Base-by-base conservation (phyloP, 2,329 filamentous ascomycete species). In the Neospermospora avenae region DNA sequence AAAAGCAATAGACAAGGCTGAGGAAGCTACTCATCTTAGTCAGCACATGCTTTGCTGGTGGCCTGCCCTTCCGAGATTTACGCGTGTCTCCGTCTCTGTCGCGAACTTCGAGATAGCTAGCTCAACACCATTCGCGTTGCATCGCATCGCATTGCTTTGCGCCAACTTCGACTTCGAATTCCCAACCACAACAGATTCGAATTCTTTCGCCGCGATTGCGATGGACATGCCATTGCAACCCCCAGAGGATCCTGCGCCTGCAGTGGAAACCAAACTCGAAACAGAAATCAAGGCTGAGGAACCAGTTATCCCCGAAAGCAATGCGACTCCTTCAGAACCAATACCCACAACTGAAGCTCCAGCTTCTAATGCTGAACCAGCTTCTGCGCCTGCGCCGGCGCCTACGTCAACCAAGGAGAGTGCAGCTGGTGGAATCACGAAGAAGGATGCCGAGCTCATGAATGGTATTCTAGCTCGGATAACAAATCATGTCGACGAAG, bases 391-490 rank as follows among this genome's bases (percentile, higher is more conserved):
- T 46, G 39, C 63, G n/a, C 55, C 61, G 14, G 53, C 62, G 22
- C 53, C 53, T 16, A 55, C 39, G 34, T 39, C 24, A 28, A 20
- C 22, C 1, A 55, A 45, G 18, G 53, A 45, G 24, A 48, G 18
- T 25, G 11, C 31, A 25, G 31, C 42, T 48, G 54, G 10, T 39
- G 64, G 63, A 22, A 59, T 72, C 24, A 64, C 57, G n/a, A 73
- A 70, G 62, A 67, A 69, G 55, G 67, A 67, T 18, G 61, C 62
- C 34, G 66, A 69, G 41, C 52, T 68, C n/a, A 71, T 73, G 60
- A 66, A 63, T 61, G 62, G 65, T 16, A 66, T 73, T 35, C 39
- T 73, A 24, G 62, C 65, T 46, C 63, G 63, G 11, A 54, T 73
- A 34, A 66, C 65, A 3, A 65, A 68, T 39, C 66, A 69, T 62